These are phyloP conservation scores for Fusarium sp. DNA, from an alignment of 2,329 filamentous ascomycete species.

Conservation along the genomic window DNA sequence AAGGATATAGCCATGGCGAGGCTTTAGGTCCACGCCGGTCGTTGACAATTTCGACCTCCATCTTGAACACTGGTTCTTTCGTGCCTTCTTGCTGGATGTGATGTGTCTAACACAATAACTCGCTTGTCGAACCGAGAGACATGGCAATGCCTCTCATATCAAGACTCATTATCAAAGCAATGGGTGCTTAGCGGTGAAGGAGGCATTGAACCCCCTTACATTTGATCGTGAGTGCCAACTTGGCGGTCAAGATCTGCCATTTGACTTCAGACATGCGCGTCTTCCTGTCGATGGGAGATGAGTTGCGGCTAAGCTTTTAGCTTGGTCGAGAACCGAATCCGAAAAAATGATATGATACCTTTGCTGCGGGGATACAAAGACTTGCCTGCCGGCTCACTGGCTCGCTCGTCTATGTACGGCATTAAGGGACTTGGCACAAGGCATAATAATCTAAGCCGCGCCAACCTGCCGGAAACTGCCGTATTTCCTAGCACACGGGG, in stretches of 20 bases:
- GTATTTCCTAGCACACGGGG: not conserved
- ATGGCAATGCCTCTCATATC: not conserved
- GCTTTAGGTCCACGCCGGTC: not conserved
- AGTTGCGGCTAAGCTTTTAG: constrained; percentile 10
- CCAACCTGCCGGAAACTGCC: not conserved
- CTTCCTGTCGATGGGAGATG: not conserved
- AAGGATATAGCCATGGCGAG: not conserved
- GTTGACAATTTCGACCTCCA: not conserved
- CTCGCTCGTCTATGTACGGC: not conserved
- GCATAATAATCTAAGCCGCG: not conserved
- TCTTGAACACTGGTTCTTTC: not conserved
- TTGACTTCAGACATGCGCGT: not conserved
- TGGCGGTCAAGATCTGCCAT: not conserved
- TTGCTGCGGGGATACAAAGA: not conserved
- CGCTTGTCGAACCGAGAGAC: not conserved
- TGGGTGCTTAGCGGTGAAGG: not conserved
- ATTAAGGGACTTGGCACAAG: not conserved
- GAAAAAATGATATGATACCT: not conserved
- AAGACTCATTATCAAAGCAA: not conserved
- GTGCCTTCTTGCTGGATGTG: not conserved
- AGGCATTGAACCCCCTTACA: not conserved
- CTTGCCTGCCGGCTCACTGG: not conserved
- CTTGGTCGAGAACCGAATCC: not conserved
- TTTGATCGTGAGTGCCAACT: not conserved
- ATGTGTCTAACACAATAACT: not conserved